Percentiles rank a stretch among this genome's conserved stretches.
Conservation (phyloP, 192 early-diverging fungal genomes). For the Backusella australiensis region DNA sequence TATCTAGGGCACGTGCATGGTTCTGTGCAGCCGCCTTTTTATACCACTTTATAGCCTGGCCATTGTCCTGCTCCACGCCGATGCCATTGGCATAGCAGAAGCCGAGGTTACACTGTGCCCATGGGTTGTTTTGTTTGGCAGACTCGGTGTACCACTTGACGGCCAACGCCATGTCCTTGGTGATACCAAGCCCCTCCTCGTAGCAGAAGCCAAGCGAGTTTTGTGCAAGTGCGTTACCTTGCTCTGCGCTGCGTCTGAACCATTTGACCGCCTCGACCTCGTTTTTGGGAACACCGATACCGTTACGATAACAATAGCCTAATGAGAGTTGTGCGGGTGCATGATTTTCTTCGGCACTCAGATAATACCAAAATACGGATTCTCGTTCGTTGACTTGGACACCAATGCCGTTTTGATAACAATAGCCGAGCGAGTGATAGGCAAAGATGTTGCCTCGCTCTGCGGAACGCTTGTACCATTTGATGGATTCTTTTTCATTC, state of each 20-base stretch:
- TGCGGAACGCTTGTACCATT: conserved; percentile 55
- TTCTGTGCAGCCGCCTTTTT: conserved; percentile 52
- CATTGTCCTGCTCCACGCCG: conserved; percentile 53
- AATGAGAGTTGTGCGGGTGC: conserved; percentile 70
- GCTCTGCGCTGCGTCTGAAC: conserved; percentile 60
- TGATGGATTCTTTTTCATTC: conserved; percentile 62
- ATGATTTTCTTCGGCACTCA: conserved; percentile 64
- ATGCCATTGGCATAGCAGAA: conserved; percentile 80
- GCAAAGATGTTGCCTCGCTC: conserved; percentile 53
- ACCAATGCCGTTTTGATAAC: conserved; percentile 62
- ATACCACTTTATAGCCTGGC: conserved; percentile 59
- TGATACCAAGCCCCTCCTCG: conserved; percentile 73
- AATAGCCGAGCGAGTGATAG: conserved; percentile 54
- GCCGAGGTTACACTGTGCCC: conserved; percentile 71
- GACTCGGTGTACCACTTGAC: conserved; percentile 13
- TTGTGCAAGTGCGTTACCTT: conserved; percentile 73
- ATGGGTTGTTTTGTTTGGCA: conserved; percentile 47
- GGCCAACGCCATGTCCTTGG: conserved; percentile 47
- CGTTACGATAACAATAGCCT: conserved; percentile 63
- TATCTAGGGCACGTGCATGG: conserved; percentile 55
- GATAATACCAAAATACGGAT: conserved; percentile 62
- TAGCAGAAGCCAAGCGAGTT: conserved; percentile 81
- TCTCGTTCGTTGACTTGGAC: conserved; percentile 44
- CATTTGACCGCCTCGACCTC: conserved; percentile 55
- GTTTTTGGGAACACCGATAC: conserved; percentile 54